These are phyloP conservation scores for Tuber brumale DNA, from an alignment of 495 filamentous ascomycete species.

Conservation along the genomic window DNA sequence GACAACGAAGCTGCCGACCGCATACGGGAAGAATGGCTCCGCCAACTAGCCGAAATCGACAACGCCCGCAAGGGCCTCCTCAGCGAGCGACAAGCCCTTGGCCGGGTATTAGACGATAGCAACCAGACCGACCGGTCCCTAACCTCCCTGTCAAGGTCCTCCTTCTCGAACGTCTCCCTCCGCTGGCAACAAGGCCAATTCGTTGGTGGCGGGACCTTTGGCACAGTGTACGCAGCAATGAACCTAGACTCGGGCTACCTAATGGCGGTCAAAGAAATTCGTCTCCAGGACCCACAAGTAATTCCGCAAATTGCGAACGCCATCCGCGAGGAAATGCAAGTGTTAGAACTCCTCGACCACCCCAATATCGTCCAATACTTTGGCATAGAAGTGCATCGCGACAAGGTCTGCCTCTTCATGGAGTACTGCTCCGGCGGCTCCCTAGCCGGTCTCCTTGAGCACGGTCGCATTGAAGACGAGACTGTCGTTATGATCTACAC, in stretches of 20 bases:
- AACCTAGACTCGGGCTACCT: constrained; percentile 91
- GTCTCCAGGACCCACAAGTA: constrained; percentile 89
- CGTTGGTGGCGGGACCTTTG: constrained; percentile 93
- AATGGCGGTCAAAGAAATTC: constrained; percentile 98
- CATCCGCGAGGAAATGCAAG: constrained; percentile 94
- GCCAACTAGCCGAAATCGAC: constrained; percentile 67
- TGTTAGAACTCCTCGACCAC: constrained; percentile 88
- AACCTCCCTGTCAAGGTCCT: constrained; percentile 76
- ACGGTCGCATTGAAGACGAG: constrained; percentile 95
- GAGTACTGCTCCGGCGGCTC: constrained; percentile 96
- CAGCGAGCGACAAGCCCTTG: constrained; percentile 81
- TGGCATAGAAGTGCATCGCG: constrained; percentile 93
- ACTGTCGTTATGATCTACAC: constrained; percentile 97
- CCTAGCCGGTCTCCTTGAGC: constrained; percentile 81
- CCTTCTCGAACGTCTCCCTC: constrained; percentile 86
- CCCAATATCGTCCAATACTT: constrained; percentile 97
- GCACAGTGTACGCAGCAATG: constrained; percentile 93
- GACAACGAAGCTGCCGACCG: constrained; percentile 75
- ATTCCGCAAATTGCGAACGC: constrained; percentile 88
- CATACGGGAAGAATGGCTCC: constrained; percentile 65
- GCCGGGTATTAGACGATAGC: constrained; percentile 82
- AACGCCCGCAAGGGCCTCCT: constrained; percentile 67
- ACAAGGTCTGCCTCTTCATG: constrained; percentile 99
- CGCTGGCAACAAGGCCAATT: constrained; percentile 98
- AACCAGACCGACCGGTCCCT: constrained; percentile 93